Evolutionary conservation across 2,329 filamentous ascomycete genomes (phyloP).

Genomic region (Chaetomium sp.): DNA sequence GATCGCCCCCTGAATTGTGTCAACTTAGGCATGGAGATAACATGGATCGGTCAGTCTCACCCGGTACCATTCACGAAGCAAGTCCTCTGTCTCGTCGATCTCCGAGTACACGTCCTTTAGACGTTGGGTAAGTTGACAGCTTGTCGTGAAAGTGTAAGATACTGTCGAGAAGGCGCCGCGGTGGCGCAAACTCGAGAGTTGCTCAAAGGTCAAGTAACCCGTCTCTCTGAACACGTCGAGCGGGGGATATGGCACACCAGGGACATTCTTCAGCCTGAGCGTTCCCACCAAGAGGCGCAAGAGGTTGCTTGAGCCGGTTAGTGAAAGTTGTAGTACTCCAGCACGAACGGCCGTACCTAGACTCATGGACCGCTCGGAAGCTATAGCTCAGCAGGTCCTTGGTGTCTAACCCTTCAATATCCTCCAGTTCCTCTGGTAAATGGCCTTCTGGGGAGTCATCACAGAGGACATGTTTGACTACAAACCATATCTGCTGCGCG

Average conservation of each 20-base stretch:
- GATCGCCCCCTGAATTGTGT: conserved; percentile 59
- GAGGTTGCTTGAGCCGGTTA: conserved; percentile 61
- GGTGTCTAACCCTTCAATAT: conserved; percentile 70
- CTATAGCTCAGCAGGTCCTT: conserved; percentile 94
- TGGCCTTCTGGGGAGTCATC: conserved; percentile 94
- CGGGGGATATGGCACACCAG: conserved; percentile 51
- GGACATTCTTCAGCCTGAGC: conserved; percentile 49
- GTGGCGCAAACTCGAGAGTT: conserved; percentile 82
- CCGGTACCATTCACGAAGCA: conserved; percentile 72
- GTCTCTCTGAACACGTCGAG: conserved; percentile 63
- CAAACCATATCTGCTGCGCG: conserved; percentile 73
- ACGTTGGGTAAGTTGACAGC: conserved; percentile 68
- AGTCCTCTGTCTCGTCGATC: conserved; percentile 42
- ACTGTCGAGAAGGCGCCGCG: conserved; percentile 93
- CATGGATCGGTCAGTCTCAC: conserved; percentile 43
- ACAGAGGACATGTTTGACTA: conserved; percentile 78
- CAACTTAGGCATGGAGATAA: neutral
- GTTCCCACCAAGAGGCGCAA: conserved; percentile 64
- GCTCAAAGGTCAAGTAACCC: conserved; percentile 75
- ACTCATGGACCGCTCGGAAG: conserved; percentile 92
- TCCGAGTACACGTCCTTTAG: conserved; percentile 39
- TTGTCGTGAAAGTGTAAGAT: conserved; percentile 79
- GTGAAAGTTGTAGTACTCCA: neutral
- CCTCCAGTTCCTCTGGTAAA: conserved; percentile 73
- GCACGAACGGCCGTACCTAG: conserved; percentile 60